These are phyloP conservation scores for Zea luxurians DNA, from an alignment of 176 grass and related monocot genomes.

Conservation along the genomic window DNA sequence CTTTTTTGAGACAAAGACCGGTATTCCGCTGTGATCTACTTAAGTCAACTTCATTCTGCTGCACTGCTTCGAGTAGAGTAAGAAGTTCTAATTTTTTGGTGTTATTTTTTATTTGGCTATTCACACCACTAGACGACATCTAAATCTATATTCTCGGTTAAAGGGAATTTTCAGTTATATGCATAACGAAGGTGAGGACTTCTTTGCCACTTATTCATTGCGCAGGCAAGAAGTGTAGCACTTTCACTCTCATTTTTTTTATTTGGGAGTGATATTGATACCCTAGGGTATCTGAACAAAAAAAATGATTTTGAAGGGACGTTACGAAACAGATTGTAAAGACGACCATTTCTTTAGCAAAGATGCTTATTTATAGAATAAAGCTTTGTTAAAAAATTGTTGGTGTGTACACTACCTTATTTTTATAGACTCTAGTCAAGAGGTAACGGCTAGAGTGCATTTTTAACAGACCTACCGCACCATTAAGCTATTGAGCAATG, in stretches of 20 bases:
- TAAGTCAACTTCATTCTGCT: no score
- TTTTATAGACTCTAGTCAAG: not conserved
- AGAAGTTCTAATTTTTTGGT: no score
- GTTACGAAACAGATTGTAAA: not conserved
- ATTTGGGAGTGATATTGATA: not conserved
- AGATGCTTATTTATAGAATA: not conserved
- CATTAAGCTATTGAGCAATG: slow-evolving; percentile 25
- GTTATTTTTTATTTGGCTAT: no score
- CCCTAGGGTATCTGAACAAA: not conserved
- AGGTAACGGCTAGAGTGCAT: not conserved
- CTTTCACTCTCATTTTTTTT: not conserved
- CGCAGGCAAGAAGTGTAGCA: not conserved
- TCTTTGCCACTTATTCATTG: no score
- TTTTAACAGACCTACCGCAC: not conserved
- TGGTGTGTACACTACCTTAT: no score
- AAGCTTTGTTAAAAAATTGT: not conserved
- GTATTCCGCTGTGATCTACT: no score
- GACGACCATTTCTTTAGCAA: not conserved
- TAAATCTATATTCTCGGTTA: no score
- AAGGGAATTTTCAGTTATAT: no score
- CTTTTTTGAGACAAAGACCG: no score
- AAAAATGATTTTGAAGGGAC: not conserved
- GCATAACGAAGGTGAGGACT: no score
- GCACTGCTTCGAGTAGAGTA: no score
- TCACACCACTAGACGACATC: no score